Conservation (phyloP, 768 basidiomycete genomes). For the Mycena albidolilacea region DNA sequence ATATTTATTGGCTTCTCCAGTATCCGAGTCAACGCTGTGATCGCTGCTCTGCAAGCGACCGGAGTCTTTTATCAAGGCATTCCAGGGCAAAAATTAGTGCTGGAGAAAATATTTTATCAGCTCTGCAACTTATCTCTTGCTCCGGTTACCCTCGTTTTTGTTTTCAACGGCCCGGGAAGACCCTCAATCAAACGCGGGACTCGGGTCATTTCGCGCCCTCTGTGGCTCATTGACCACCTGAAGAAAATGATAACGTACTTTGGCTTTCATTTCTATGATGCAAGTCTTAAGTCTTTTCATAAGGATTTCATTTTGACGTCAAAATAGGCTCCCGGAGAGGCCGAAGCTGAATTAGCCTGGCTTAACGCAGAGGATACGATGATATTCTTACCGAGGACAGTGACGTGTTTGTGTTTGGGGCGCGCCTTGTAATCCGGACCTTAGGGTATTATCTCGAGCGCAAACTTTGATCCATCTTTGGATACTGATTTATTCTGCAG, state of each 20-base stretch:
- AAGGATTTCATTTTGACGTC: no score
- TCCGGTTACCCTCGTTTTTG: conserved; percentile 8
- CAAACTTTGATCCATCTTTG: not conserved
- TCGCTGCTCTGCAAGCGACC: not conserved
- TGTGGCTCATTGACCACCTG: not conserved
- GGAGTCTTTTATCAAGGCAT: not conserved
- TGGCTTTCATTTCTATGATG: not conserved
- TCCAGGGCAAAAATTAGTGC: not conserved
- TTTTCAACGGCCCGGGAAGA: conserved; percentile 6
- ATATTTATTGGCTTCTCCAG: not conserved
- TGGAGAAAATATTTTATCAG: not conserved
- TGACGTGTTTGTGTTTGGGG: not conserved
- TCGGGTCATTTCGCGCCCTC: not conserved
- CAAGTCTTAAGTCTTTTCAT: not conserved
- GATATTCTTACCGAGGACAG: not conserved
- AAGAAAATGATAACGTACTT: conserved; percentile 6
- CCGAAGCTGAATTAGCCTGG: not conserved
- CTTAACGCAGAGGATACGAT: not conserved
- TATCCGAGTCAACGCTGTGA: not conserved
- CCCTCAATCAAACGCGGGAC: conserved; percentile 13
- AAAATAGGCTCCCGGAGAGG: conserved; percentile 10
- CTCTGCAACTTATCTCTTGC: conserved; percentile 6
- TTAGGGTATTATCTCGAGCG: not conserved
- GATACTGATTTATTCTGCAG: not conserved
- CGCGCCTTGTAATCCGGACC: not conserved